Conservation (phyloP, 805 yeast genomes). For the Kodamaea leandrae region DNA sequence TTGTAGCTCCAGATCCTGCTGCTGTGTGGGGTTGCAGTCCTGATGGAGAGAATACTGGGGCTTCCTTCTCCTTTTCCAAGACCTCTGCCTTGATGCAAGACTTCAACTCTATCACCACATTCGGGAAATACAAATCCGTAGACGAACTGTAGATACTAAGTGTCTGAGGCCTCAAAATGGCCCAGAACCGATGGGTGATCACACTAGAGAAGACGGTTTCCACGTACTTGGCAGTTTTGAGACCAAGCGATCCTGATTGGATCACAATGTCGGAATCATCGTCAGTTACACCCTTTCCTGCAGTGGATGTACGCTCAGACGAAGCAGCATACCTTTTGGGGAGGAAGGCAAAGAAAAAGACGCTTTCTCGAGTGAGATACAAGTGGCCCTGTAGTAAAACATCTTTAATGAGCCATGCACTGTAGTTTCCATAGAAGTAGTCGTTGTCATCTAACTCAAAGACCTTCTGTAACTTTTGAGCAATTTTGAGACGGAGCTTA, state of each 20-base stretch:
- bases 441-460: conserved; percentile 54
- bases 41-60: not conserved
- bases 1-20: not conserved
- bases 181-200: conserved; percentile 67
- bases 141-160: conserved; percentile 67
- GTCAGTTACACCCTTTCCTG: conserved; percentile 7
- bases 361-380: conserved; percentile 60
- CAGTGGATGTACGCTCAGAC: conserved; percentile 4
- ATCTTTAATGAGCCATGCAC: conserved; percentile 79
- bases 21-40: conserved; percentile 1
- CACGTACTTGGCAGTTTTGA: conserved; percentile 38
- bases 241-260: conserved; percentile 39
- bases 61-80: conserved; percentile 22
- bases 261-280: conserved; percentile 28
- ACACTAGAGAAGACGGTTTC: conserved; percentile 34
- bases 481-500: conserved; percentile 27
- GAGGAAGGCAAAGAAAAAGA: conserved; percentile 75
- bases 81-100: conserved; percentile 62
- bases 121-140: conserved; percentile 83
- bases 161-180: conserved; percentile 65
- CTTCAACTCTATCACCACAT: conserved; percentile 67
- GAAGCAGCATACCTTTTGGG: conserved; percentile 43
- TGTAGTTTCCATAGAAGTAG: conserved; percentile 55
- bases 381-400: conserved; percentile 85
- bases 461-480: conserved; percentile 33